Evolutionary conservation across 345 rosid genomes (phyloP).

Genomic region (Barbarea vulgaris): DNA sequence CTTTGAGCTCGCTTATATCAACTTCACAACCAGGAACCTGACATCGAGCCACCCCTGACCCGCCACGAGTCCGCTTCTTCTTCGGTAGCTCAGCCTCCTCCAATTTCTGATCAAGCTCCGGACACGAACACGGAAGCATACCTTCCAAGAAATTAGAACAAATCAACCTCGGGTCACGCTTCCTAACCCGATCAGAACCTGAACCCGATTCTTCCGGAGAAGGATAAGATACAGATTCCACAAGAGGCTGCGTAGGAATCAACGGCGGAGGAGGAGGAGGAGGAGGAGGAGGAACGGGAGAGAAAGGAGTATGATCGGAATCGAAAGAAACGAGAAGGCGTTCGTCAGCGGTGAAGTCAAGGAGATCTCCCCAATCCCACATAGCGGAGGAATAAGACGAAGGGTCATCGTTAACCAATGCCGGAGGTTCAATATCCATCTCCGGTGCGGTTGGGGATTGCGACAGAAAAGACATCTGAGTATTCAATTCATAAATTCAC

Average conservation of each 20-base stretch:
- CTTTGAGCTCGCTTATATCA: constrained; percentile 90
- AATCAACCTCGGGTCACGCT: constrained; percentile 83
- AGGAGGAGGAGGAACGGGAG: constrained; percentile 32
- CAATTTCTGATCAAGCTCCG: constrained; percentile 75
- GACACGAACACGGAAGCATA: constrained; percentile 81
- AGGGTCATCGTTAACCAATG: constrained; percentile 46
- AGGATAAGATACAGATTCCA: constrained; percentile 37
- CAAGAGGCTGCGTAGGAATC: constrained; percentile 21
- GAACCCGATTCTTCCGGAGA: constrained; percentile 27
- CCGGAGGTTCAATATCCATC: constrained; percentile 50
- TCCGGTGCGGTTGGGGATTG: constrained; percentile 31
- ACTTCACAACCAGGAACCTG: constrained; percentile 83
- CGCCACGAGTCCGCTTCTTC: constrained; percentile 58
- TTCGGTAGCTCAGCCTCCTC: constrained; percentile 65
- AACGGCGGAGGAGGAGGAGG: constrained; percentile 26
- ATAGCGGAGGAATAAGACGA: constrained; percentile 45
- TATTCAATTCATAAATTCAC: constrained; percentile 15
- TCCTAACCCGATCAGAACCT: constrained; percentile 60
- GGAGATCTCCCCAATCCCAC: constrained; percentile 89
- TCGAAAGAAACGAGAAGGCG: constrained; percentile 52
- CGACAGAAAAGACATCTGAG: constrained; percentile 37
- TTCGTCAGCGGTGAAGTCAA: constrained; percentile 74
- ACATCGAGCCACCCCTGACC: constrained; percentile 52
- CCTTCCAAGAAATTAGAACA: constrained; percentile 94
- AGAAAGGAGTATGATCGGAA: constrained; percentile 27